A percentile compares a stretch with the other conserved stretches of the same genome.
phyloP scores from a whole-genome alignment of 2,329 filamentous ascomycete genomes.

The Ascochyta pisi region DNA sequence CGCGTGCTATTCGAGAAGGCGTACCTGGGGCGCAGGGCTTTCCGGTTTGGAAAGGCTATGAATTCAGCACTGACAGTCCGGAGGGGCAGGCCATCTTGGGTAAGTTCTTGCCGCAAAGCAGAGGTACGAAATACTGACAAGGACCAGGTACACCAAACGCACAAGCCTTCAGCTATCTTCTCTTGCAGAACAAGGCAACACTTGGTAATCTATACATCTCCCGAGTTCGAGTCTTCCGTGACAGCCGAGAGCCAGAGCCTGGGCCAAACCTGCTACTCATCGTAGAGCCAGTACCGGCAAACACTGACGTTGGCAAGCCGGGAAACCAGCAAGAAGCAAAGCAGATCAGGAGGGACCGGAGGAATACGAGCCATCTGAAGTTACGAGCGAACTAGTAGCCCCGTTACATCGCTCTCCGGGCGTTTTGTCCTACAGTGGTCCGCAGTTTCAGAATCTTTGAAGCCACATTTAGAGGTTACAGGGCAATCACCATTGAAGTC shows the following conservation, averaged over 20 bases:
- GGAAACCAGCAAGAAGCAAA: background rate
- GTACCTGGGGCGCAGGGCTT: background rate
- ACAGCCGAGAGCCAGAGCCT: background rate
- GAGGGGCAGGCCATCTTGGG: constrained; percentile 6
- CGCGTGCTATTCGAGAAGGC: background rate
- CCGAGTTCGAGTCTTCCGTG: constrained; percentile 1
- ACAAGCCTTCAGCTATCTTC: constrained; percentile 12
- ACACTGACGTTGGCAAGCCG: background rate
- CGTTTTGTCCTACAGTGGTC: no score
- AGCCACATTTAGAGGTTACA: no score
- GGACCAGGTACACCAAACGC: constrained; percentile 9
- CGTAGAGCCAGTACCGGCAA: constrained; percentile 7
- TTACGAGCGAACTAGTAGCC: background rate
- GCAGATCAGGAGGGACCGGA: background rate
- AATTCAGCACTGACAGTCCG: background rate
- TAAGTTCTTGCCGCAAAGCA: background rate
- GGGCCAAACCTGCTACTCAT: constrained; percentile 2
- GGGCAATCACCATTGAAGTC: no score
- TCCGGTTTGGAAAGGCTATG: constrained; percentile 6
- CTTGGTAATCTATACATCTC: constrained; percentile 12
- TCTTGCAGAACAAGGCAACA: constrained; percentile 7
- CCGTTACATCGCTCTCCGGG: no score
- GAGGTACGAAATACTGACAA: background rate
- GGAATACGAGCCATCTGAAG: background rate
- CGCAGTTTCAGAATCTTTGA: no score